Evolutionary conservation across 108 stramenopile species (phyloP).

Genomic region (Asterionellopsis glacialis): DNA sequence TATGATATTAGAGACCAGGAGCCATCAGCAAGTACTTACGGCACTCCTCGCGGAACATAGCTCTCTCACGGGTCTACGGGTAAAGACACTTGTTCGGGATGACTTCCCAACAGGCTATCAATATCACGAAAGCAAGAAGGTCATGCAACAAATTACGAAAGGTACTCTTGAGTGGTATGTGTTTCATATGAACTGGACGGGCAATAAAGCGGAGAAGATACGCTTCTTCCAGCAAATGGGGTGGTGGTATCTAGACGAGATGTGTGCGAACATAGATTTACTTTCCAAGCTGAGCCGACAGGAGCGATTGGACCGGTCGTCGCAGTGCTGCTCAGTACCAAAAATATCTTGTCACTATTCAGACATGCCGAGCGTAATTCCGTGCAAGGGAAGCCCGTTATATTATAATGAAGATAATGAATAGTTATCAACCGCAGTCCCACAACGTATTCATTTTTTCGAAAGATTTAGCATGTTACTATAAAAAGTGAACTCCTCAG

Average conservation of each 20-base stretch:
- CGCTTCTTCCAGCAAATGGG: constrained; percentile 67
- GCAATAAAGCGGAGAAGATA: constrained; percentile 52
- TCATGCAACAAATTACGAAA: constrained; percentile 11
- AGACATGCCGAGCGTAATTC: too few relatives aligned
- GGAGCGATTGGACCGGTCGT: too few relatives aligned
- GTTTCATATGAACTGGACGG: constrained; percentile 76
- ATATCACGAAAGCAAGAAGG: constrained; percentile 17
- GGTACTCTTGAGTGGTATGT: constrained; percentile 14
- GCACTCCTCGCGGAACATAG: constrained; percentile 44
- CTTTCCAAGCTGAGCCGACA: too few relatives aligned
- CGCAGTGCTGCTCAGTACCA: too few relatives aligned
- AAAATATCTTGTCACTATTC: too few relatives aligned
- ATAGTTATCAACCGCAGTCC: too few relatives aligned
- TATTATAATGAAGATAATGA: too few relatives aligned
- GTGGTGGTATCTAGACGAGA: constrained; percentile 59
- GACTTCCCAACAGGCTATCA: constrained; percentile 60
- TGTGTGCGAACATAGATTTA: constrained; percentile 14
- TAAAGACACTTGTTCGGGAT: constrained; percentile 46
- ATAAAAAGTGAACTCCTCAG: too few relatives aligned
- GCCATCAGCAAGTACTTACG: constrained; percentile 60
- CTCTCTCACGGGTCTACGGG: constrained; percentile 46
- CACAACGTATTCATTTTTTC: too few relatives aligned
- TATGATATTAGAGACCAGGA: constrained; percentile 33
- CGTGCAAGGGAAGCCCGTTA: too few relatives aligned
- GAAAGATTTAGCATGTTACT: too few relatives aligned